phyloP scores from a whole-genome alignment of 352 stramenopile species.

The Globisporangium cylindrosporum region DNA sequence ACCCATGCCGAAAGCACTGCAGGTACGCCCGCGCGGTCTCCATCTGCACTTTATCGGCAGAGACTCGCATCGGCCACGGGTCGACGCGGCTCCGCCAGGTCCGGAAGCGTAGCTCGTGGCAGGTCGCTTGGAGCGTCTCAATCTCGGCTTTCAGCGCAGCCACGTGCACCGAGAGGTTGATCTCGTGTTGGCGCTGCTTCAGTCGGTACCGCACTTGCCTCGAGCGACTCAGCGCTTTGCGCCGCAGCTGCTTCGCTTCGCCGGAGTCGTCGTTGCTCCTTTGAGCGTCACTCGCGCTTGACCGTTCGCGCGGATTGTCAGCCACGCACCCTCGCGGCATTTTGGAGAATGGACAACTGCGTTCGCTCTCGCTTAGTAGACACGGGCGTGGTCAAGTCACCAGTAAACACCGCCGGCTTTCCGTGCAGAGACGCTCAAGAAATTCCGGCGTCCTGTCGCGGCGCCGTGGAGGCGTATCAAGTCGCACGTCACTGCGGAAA shows the following conservation, averaged over 20 bases:
- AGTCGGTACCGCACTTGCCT: conserved; percentile 28
- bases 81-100: conserved; percentile 1
- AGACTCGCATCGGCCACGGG: background rate
- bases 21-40: conserved; percentile 15
- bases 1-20: conserved; percentile 24
- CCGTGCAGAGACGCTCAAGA: background rate
- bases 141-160: conserved; percentile 17
- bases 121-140: conserved; percentile 1
- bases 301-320: background rate
- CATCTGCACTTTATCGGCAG: background rate
- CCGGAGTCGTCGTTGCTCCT: no score
- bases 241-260: conserved; percentile 8
- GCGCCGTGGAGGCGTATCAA: background rate
- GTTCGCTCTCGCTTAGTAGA: background rate
- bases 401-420: background rate
- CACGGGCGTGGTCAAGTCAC: background rate
- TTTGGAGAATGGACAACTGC: background rate
- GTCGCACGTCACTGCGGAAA: background rate
- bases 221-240: conserved; percentile 15
- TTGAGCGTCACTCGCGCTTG: background rate
- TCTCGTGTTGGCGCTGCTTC: conserved; percentile 24
- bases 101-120: conserved; percentile 6
- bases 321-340: background rate
- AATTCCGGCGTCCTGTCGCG: conserved; percentile 1
- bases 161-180: conserved; percentile 13